Evolutionary conservation across 352 stramenopile species (phyloP), one percentile per base, ranked within the genome.

Genomic region (Globisporangium canariense): DNA sequence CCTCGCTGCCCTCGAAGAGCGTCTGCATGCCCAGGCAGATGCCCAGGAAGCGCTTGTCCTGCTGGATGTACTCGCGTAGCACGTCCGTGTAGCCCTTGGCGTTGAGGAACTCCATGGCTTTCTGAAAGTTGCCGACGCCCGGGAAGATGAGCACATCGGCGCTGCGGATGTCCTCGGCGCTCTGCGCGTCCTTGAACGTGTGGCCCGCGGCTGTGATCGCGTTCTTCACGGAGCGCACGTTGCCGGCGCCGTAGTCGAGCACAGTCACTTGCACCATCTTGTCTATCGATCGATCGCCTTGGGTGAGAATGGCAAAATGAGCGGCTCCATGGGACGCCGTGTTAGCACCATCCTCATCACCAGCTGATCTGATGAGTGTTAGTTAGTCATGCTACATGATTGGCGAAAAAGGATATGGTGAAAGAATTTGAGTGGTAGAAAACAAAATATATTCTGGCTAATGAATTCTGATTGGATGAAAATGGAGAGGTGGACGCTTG

Each of bases 11-110:
- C 71, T 99, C 96, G 66, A 99, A 99, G 10, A 99, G 78, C 20
- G 95, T 98, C 74, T 99, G 97, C 96, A 99, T 99, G 25, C 97
- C 97, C 1, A 99, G 71, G 77, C 97, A 99, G 60, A 99, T 99
- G 54, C 97, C 97, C 41, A 99, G 74, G 79, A 98, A 99, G 16
- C 93, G 95, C 16, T 97, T 79, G 69, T 94, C 73, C 28, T 82
- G 70, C 40, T 64, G 34, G 18, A 95, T 71, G 68, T 99, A 99
- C 34, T 88, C 79, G 34, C 82, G 76, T 11, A 99, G 80, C 51
- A 96, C 79, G 32, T 86, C 79, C 28, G 95, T 83, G 64, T 97
- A 98, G 52, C 86, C 92, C 54, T 89, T 90, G 7, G 77, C 68
- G 41, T 93, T 83, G 8, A 99, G 83, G 38, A 97, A 96, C 51